These are phyloP conservation scores for Coix lacrymajobi DNA, from an alignment of 176 grass and related monocot species.

Conservation along the genomic window DNA sequence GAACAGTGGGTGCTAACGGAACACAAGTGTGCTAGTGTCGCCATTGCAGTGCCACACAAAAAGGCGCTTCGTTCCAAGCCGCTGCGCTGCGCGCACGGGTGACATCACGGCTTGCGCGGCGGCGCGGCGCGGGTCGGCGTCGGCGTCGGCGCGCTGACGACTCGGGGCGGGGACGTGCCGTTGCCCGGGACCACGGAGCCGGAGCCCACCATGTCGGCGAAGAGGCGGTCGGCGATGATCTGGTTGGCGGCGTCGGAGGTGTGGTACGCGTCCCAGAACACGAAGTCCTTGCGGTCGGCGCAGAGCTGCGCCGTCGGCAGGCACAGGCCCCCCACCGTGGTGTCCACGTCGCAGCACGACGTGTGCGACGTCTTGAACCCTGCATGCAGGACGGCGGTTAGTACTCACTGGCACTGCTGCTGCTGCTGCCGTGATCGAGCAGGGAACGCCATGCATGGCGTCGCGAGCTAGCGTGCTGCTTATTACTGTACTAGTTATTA, in stretches of 20 bases:
- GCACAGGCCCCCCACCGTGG: conserved; percentile 77
- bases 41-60: conserved; percentile 30
- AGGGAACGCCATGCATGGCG: neutral
- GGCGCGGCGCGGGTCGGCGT: neutral
- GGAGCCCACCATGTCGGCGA: conserved; percentile 38
- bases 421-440: neutral
- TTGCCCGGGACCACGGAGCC: conserved; percentile 22
- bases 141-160: neutral
- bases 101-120: conserved; percentile 8
- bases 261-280: conserved; percentile 99
- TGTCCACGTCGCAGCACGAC: conserved; percentile 93
- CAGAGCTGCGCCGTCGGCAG: conserved; percentile 79
- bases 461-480: neutral
- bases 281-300: conserved; percentile 58
- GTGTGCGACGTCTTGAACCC: conserved; percentile 79
- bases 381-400: neutral
- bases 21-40: too few relatives aligned
- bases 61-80: neutral
- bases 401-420: neutral
- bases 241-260: conserved; percentile 87
- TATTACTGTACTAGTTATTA: too few relatives aligned
- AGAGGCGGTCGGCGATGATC: conserved; percentile 72
- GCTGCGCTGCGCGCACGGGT: neutral
- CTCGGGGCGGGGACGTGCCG: neutral
- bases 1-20: neutral